A percentile compares a stretch with the other conserved stretches of the same genome.
Evolutionary conservation across 306 rosid genomes (phyloP).

Genomic region (Vigna trinervia): DNA sequence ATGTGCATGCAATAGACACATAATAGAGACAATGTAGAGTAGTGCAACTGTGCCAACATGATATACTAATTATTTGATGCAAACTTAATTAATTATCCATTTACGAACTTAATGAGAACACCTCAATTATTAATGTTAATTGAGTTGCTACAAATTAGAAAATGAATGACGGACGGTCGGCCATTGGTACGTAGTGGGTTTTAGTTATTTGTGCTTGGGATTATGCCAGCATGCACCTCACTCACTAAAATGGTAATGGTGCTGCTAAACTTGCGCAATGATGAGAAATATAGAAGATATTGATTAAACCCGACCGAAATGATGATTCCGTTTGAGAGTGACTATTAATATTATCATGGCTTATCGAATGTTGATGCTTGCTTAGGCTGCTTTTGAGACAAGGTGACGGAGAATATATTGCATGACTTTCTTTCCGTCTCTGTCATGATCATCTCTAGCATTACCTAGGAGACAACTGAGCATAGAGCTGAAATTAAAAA

Average conservation of each 20-base stretch:
- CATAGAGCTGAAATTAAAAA: slow-evolving; percentile 7
- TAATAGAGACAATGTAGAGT: slow-evolving; percentile 21
- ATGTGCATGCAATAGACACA: slow-evolving; percentile 17
- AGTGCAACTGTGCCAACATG: slow-evolving; percentile 37
- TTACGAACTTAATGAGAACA: neutral
- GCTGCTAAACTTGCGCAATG: slow-evolving; percentile 33
- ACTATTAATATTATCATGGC: slow-evolving; percentile 30
- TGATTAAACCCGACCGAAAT: slow-evolving; percentile 47
- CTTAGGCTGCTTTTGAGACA: slow-evolving; percentile 36
- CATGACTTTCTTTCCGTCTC: slow-evolving; percentile 20
- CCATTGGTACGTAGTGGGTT: slow-evolving; percentile 20
- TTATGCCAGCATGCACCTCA: slow-evolving; percentile 39
- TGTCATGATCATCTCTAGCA: slow-evolving; percentile 43
- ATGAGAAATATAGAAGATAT: slow-evolving; percentile 36
- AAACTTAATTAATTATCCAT: neutral
- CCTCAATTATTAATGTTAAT: neutral
- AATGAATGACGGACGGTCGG: slow-evolving; percentile 32
- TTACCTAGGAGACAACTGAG: slow-evolving; percentile 33
- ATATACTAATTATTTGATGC: neutral
- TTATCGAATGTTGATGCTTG: slow-evolving; percentile 47
- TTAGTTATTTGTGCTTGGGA: slow-evolving; percentile 31
- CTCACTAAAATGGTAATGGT: neutral
- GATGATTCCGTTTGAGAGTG: slow-evolving; percentile 42
- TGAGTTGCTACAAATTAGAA: slow-evolving; percentile 20
- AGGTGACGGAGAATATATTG: neutral